phyloP scores from a whole-genome alignment of 2,329 filamentous ascomycete species.

The Boeremia exigua region DNA sequence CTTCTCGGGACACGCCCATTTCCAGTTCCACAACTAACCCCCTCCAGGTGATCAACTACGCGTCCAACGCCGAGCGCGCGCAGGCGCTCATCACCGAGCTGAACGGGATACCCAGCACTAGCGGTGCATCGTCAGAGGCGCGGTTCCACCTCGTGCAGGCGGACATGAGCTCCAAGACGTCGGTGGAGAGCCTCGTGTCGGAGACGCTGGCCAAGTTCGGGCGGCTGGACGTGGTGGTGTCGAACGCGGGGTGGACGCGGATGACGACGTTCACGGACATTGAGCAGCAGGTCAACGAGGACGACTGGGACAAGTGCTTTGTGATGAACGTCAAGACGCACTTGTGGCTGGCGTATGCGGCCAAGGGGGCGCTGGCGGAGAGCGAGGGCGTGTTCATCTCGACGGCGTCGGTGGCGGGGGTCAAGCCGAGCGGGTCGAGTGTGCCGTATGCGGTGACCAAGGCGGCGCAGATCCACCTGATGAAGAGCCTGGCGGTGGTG shows the following conservation, averaged over 20 bases:
- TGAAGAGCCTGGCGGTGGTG: conserved; percentile 68
- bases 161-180: conserved; percentile 52
- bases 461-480: conserved; percentile 72
- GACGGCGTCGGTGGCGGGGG: conserved; percentile 68
- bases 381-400: conserved; percentile 68
- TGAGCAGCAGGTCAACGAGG: conserved; percentile 63
- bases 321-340: conserved; percentile 64
- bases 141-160: conserved; percentile 54
- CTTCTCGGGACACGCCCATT: no score
- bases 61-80: conserved; percentile 53
- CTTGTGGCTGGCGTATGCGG: conserved; percentile 61
- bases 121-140: conserved; percentile 37
- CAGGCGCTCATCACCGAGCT: conserved; percentile 51
- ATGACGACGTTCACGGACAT: conserved; percentile 65
- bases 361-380: conserved; percentile 63
- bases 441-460: conserved; percentile 80
- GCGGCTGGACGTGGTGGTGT: conserved; percentile 56
- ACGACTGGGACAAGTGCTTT: conserved; percentile 71
- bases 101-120: conserved; percentile 43
- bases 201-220: conserved; percentile 55
- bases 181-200: conserved; percentile 52
- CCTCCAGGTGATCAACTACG: conserved; percentile 58
- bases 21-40: no score
- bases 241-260: conserved; percentile 67
- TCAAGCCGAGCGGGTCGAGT: conserved; percentile 68